Conservation (phyloP, 2,329 filamentous ascomycete species). For the Venturia oleaginea region DNA sequence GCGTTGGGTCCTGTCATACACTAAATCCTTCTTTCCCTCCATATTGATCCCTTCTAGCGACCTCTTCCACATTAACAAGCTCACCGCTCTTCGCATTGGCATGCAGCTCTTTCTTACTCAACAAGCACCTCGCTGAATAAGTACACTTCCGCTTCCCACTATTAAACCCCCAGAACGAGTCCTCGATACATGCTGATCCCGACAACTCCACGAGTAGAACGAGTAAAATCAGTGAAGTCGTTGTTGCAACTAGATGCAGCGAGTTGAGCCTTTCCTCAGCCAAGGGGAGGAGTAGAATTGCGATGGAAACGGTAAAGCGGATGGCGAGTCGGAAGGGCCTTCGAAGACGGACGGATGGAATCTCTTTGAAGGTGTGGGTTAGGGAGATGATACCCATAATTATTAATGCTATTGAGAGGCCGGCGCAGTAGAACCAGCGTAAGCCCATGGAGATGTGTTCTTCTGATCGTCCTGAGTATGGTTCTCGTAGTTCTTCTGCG, state of each 20-base stretch:
- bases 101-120: conserved; percentile 25
- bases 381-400: conserved; percentile 47
- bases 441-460: conserved; percentile 44
- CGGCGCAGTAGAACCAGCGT: conserved; percentile 56
- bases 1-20: neutral
- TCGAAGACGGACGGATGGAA: conserved; percentile 39
- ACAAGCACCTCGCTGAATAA: conserved; percentile 25
- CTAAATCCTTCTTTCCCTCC: neutral
- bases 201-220: conserved; percentile 29
- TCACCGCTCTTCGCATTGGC: conserved; percentile 23
- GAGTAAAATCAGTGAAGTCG: conserved; percentile 29
- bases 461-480: conserved; percentile 42
- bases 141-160: conserved; percentile 18
- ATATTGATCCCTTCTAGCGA: conserved; percentile 22
- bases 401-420: conserved; percentile 46
- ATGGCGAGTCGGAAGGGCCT: conserved; percentile 45
- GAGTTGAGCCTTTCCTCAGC: conserved; percentile 32
- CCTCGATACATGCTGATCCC: conserved; percentile 23
- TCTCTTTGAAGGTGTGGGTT: conserved; percentile 47
- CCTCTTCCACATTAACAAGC: conserved; percentile 26
- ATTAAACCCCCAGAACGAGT: conserved; percentile 19
- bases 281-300: conserved; percentile 48
- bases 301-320: conserved; percentile 40
- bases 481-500: conserved; percentile 40
- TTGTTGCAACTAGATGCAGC: conserved; percentile 30